phyloP scores from a whole-genome alignment of 2,329 filamentous ascomycete genomes.

The Keithomyces neogunnii region DNA sequence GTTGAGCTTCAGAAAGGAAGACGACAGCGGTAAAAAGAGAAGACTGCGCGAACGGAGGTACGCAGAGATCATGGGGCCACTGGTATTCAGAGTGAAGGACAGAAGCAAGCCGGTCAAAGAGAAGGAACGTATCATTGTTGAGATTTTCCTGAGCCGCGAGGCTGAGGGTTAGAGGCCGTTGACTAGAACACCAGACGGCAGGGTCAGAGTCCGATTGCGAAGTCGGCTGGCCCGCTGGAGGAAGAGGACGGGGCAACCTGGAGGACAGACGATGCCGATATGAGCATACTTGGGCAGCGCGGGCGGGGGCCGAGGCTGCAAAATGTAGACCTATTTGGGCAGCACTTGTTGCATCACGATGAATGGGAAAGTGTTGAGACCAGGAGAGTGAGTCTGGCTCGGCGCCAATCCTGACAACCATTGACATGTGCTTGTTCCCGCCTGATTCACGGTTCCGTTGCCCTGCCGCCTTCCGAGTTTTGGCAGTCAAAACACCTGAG shows the following conservation, averaged over 20 bases:
- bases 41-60: conserved; percentile 52
- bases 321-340: too few relatives aligned
- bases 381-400: too few relatives aligned
- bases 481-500: too few relatives aligned
- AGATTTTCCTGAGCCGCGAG: conserved; percentile 50
- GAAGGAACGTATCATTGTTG: conserved; percentile 56
- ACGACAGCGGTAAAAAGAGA: conserved; percentile 32
- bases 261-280: not conserved
- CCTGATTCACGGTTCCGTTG: too few relatives aligned
- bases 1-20: conserved; percentile 34
- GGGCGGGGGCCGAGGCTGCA: too few relatives aligned
- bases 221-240: not conserved
- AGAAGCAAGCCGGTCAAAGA: conserved; percentile 55
- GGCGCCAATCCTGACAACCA: too few relatives aligned
- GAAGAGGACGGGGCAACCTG: not conserved
- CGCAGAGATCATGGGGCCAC: conserved; percentile 55
- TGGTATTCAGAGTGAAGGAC: conserved; percentile 48
- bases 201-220: not conserved
- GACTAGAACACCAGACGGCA: not conserved
- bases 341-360: too few relatives aligned
- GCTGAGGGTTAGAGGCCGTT: conserved; percentile 20
- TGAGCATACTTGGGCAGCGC: too few relatives aligned
- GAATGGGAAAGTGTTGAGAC: too few relatives aligned
- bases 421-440: too few relatives aligned
- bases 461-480: too few relatives aligned